Conservation (phyloP, 2,329 filamentous ascomycete species). For the Colletotrichum salicis region DNA sequence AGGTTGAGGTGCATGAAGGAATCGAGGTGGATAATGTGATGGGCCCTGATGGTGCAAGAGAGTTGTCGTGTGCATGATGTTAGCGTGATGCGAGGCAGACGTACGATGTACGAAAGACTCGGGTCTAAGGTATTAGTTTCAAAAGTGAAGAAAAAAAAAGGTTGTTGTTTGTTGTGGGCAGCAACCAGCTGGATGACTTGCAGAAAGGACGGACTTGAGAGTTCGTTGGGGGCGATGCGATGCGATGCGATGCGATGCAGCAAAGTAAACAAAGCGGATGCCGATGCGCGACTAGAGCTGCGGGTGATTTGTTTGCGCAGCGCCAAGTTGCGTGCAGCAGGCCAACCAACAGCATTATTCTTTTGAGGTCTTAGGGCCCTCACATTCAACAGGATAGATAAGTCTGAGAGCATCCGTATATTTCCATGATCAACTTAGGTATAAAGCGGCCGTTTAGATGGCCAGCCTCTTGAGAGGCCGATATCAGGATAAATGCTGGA, state of each 20-base stretch:
- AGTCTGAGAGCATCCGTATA: too few relatives aligned
- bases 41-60: neutral
- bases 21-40: neutral
- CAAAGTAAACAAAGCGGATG: constrained; percentile 27
- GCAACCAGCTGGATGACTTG: constrained; percentile 7
- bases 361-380: neutral
- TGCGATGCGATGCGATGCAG: constrained; percentile 10
- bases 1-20: neutral
- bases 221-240: constrained; percentile 3
- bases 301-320: constrained; percentile 18
- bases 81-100: constrained; percentile 2
- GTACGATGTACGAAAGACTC: neutral
- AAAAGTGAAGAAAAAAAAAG: too few relatives aligned
- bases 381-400: too few relatives aligned
- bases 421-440: too few relatives aligned
- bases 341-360: neutral
- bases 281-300: constrained; percentile 17
- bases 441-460: neutral
- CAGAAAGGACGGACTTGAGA: neutral
- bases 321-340: neutral
- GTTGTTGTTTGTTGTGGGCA: neutral
- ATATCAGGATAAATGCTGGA: neutral
- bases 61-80: constrained; percentile 1
- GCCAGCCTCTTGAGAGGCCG: neutral
- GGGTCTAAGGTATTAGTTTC: too few relatives aligned